Conservation (phyloP, 202 grass and related monocot genomes). For the Brachypodium distachyon region DNA sequence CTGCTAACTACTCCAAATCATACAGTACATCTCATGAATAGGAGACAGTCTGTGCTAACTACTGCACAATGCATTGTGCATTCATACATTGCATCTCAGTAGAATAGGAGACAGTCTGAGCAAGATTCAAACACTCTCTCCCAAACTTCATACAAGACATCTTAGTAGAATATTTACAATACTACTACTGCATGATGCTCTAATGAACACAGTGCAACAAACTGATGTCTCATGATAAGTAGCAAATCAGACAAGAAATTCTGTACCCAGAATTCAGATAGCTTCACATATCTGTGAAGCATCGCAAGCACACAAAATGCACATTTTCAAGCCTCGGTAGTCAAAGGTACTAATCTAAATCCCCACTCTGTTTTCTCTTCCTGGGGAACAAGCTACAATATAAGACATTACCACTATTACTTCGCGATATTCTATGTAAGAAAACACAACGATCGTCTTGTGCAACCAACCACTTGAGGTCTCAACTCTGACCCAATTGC, state of each 20-base stretch:
- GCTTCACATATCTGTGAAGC: conserved; percentile 6
- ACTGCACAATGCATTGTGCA: too few relatives aligned
- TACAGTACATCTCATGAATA: too few relatives aligned
- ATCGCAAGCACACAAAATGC: conserved; percentile 18
- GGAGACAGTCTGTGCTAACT: too few relatives aligned
- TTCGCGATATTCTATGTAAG: conserved; percentile 4
- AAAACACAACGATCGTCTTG: background rate
- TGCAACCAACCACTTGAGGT: background rate
- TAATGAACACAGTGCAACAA: conserved; percentile 1
- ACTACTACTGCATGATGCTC: background rate
- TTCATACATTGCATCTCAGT: too few relatives aligned
- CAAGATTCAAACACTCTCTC: background rate
- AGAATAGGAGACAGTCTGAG: too few relatives aligned
- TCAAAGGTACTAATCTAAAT: conserved; percentile 17
- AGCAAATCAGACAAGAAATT: conserved; percentile 9
- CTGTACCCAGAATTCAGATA: conserved; percentile 9
- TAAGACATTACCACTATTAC: conserved; percentile 22
- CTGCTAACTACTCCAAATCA: background rate
- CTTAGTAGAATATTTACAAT: conserved; percentile 18
- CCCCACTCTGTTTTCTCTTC: background rate
- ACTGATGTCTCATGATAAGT: background rate
- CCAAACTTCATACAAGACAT: background rate
- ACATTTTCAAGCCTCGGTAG: conserved; percentile 22
- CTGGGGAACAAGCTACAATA: conserved; percentile 1
- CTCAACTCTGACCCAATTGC: conserved; percentile 21